Evolutionary conservation across 345 rosid species (phyloP), one percentile per base, ranked within the genome.

Genomic region (Combretum micranthum): DNA sequence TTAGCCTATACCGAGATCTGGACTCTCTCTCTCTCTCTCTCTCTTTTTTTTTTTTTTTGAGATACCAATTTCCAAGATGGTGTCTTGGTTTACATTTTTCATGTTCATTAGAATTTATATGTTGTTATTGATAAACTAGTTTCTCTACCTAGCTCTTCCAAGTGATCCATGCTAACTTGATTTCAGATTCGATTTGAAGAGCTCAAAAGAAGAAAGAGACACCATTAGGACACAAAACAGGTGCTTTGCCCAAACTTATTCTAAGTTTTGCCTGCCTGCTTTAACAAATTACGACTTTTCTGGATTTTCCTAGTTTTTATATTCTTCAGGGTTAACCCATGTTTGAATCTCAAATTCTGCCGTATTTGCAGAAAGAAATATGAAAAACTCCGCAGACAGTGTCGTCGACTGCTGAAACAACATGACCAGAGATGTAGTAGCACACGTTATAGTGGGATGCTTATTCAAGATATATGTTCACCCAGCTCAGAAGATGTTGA

Each of bases 371-470:
- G 98, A 70, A 86, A 83, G 75, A 78, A 75, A 47, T 92, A 88
- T 70, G 87, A 92, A 76, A 83, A 85, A 73, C 78, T 92, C 10
- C 89, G 98, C n/a, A 77, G 80, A 69, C 72, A 72, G 59, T 86
- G 97, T 65, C 68, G 72, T 51, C 76, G 50, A 62, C 80, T 86
- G 42, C 81, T 72, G 56, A 84, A 73, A 69, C 75, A 19, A 48
- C 52, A 55, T 51, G 67, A 55, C 50, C 62, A 66, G 62, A 69
- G 69, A 69, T 74, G 60, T 26, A 77, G 81, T 55, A 62, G 45
- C 68, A 55, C 59, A 53, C 53, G 65, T 18, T 55, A 70, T 42
- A 51, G 72, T 56, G 75, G 71, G 61, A 60, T 69, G 74, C 44
- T 75, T 18, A 65, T 69, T 53, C 82, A 77, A 67, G 89, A 81